Percentiles rank a stretch among this genome's conserved stretches.
Evolutionary conservation across 1,139 yeast species (phyloP).

Genomic region (Pneumocystis oryctolagi): DNA sequence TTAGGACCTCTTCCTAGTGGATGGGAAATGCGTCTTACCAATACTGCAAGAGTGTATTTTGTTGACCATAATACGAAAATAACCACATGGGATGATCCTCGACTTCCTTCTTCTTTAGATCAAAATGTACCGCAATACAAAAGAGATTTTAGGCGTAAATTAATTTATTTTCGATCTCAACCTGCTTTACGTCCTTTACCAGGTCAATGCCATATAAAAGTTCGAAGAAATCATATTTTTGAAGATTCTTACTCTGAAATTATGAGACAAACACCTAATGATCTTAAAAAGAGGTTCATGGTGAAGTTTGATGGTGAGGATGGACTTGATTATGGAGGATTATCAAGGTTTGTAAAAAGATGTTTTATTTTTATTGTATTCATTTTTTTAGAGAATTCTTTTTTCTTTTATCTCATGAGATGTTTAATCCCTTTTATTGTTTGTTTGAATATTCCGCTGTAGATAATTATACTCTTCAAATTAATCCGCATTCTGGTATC

Average conservation of each 20-base stretch:
- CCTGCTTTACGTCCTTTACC: slow-evolving; percentile 94
- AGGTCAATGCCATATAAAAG: slow-evolving; percentile 97
- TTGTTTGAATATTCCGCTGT: slow-evolving; percentile 93
- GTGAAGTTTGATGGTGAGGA: slow-evolving; percentile 98
- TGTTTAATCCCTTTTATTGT: slow-evolving; percentile 97
- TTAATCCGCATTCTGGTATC: slow-evolving; percentile 94
- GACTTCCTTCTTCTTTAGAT: slow-evolving; percentile 90
- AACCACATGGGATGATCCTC: slow-evolving; percentile 99
- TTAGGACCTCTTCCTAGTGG: slow-evolving; percentile 96
- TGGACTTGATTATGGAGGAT: slow-evolving; percentile 98
- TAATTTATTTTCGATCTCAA: slow-evolving; percentile 92
- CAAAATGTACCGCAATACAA: slow-evolving; percentile 98
- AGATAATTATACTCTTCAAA: slow-evolving; percentile 92
- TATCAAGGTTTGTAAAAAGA: slow-evolving; percentile 32
- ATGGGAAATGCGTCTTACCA: slow-evolving; percentile 99
- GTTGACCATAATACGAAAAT: slow-evolving; percentile 98
- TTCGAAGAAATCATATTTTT: slow-evolving; percentile 87
- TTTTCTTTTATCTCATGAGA: slow-evolving; percentile 89
- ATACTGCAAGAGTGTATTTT: slow-evolving; percentile 93
- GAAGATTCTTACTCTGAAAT: slow-evolving; percentile 97
- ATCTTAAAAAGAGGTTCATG: slow-evolving; percentile 90
- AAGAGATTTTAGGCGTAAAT: slow-evolving; percentile 95
- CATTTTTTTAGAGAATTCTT: slow-evolving; percentile 58
- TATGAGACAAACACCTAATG: slow-evolving; percentile 98
- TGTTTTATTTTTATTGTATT: not conserved